Evolutionary conservation across 1,284 basidiomycete genomes (phyloP).

Genomic region (Tilletia caries): DNA sequence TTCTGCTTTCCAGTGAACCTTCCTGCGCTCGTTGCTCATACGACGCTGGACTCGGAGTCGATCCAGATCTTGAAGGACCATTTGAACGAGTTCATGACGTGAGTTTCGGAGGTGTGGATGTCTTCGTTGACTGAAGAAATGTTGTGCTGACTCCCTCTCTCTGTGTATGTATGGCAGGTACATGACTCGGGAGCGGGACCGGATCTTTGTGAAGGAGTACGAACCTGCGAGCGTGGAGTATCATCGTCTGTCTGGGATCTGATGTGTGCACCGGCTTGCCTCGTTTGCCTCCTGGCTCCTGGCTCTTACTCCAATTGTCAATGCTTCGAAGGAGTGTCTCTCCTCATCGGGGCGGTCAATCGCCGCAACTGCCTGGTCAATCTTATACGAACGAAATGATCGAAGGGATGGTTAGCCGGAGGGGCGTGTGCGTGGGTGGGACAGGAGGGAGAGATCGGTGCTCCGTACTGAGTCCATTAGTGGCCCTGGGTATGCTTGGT

Average conservation of each 20-base stretch:
- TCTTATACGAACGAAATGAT: too few relatives aligned
- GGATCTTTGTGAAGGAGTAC: conserved; percentile 71
- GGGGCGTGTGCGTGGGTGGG: too few relatives aligned
- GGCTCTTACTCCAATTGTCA: too few relatives aligned
- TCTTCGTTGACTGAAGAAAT: too few relatives aligned
- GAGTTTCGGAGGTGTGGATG: conserved; percentile 55
- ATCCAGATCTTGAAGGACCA: conserved; percentile 81
- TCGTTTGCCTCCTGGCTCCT: not conserved
- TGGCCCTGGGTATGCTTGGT: too few relatives aligned
- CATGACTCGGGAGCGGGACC: conserved; percentile 65
- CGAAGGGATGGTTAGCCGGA: too few relatives aligned
- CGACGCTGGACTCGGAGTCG: conserved; percentile 84
- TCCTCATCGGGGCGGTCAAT: too few relatives aligned
- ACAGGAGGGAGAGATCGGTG: too few relatives aligned
- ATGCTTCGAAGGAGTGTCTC: too few relatives aligned
- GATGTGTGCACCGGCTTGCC: not conserved
- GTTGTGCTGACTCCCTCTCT: too few relatives aligned
- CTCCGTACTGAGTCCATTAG: too few relatives aligned
- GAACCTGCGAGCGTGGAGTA: conserved; percentile 69
- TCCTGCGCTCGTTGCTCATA: conserved; percentile 75
- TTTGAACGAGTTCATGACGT: conserved; percentile 82
- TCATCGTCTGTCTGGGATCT: conserved; percentile 61
- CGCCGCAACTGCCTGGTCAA: too few relatives aligned
- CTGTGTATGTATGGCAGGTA: conserved; percentile 58
- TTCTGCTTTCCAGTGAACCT: conserved; percentile 58